These are phyloP conservation scores for Ophiorrhiza pumila DNA, from an alignment of 257 asterid species.

Conservation along the genomic window DNA sequence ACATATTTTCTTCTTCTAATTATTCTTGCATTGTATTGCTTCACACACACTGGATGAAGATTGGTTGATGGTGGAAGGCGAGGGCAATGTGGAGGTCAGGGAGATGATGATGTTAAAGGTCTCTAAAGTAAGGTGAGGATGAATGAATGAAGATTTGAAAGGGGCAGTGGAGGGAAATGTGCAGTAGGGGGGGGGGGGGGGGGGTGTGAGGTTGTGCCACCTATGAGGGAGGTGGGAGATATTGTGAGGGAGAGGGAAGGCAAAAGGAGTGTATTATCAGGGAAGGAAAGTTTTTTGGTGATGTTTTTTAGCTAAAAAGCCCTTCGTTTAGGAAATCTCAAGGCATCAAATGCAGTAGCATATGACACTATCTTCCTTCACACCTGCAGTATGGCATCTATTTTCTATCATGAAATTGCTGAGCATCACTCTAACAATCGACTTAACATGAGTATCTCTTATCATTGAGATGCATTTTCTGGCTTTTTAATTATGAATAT, in stretches of 20 bases:
- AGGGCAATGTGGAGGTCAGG: background rate
- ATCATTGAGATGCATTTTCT: background rate
- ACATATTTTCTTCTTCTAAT: background rate
- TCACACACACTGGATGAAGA: background rate
- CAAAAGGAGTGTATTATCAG: background rate
- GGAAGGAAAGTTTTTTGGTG: background rate
- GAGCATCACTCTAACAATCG: background rate
- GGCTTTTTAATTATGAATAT: background rate
- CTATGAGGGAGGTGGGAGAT: background rate
- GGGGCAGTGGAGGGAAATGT: background rate
- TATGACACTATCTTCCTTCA: background rate
- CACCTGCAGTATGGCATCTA: background rate
- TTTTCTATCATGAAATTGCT: background rate
- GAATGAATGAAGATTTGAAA: background rate
- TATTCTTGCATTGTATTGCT: background rate
- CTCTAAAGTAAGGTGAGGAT: background rate
- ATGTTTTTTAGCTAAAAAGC: background rate
- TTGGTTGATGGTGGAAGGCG: background rate
- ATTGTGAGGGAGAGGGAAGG: background rate
- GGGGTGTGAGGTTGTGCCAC: background rate
- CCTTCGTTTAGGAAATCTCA: background rate
- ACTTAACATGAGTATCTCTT: background rate
- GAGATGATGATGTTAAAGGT: background rate
- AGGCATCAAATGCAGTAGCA: background rate
- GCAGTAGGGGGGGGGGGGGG: background rate